Conservation (phyloP, 1,284 basidiomycete genomes). For the Cryptococcus wingfieldii region DNA sequence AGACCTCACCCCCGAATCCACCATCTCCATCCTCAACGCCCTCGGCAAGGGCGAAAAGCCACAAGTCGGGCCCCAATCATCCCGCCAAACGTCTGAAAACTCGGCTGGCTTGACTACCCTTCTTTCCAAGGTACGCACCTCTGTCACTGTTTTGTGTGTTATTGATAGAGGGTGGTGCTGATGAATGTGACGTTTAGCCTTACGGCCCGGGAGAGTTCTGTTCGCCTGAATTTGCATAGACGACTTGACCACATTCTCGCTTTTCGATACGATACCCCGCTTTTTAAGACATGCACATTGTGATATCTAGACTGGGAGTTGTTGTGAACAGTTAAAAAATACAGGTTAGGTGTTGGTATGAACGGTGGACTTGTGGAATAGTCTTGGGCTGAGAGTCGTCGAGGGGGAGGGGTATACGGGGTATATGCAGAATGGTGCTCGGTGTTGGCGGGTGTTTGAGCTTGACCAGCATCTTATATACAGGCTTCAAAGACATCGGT, state of each 20-base stretch:
- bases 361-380: background rate
- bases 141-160: background rate
- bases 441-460: no score
- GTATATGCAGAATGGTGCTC: background rate
- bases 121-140: slow-evolving; percentile 71
- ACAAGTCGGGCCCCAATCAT: slow-evolving; percentile 86
- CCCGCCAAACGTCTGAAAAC: slow-evolving; percentile 82
- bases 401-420: background rate
- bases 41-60: slow-evolving; percentile 82
- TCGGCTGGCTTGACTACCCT: slow-evolving; percentile 81
- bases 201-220: slow-evolving; percentile 92
- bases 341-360: no score
- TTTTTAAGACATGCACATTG: no score
- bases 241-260: no score
- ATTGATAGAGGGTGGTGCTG: background rate
- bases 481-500: no score
- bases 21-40: slow-evolving; percentile 79
- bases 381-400: background rate
- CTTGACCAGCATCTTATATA: no score
- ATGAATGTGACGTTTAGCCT: slow-evolving; percentile 56
- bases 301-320: no score
- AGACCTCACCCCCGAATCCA: slow-evolving; percentile 90
- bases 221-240: slow-evolving; percentile 76
- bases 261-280: no score
- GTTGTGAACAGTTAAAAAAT: no score